Conservation (phyloP, 2,329 filamentous ascomycete genomes). For the Blastomyces gilchristii region DNA sequence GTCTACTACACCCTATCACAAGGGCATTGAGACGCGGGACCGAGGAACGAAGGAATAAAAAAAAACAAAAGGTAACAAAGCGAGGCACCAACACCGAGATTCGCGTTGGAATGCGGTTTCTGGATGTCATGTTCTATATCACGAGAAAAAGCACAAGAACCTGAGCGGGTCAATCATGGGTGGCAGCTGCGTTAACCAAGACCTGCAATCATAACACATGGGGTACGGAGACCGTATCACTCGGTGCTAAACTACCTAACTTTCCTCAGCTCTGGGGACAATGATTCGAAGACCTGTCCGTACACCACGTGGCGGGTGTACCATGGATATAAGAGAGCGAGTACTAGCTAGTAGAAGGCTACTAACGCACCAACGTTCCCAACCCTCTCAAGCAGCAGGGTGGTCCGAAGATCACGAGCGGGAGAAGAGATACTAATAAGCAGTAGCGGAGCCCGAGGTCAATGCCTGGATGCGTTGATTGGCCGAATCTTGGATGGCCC, state of each 20-base stretch:
- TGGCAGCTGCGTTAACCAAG: not conserved
- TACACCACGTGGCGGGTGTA: not conserved
- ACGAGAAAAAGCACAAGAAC: not conserved
- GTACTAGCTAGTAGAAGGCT: not conserved
- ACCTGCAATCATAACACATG: not conserved
- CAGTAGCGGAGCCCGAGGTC: slow-evolving; percentile 6
- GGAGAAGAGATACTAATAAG: not conserved
- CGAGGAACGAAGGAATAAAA: not conserved
- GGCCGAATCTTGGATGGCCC: slow-evolving; percentile 24
- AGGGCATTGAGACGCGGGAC: not conserved
- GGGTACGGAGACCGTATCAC: not conserved
- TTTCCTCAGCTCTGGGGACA: not conserved
- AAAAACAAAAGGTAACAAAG: not conserved
- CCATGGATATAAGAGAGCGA: not conserved
- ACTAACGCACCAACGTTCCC: not conserved
- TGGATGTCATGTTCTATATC: not conserved
- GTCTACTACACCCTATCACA: not conserved
- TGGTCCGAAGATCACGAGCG: not conserved
- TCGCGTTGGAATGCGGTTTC: not conserved
- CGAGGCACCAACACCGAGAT: not conserved
- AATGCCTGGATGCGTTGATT: slow-evolving; percentile 23
- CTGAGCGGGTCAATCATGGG: not conserved
- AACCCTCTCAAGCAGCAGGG: not conserved
- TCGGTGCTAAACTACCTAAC: not conserved
- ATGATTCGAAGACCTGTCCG: not conserved